phyloP scores from a whole-genome alignment of 2,329 filamentous ascomycete species.

The Ophidiomyces ophidiicola region DNA sequence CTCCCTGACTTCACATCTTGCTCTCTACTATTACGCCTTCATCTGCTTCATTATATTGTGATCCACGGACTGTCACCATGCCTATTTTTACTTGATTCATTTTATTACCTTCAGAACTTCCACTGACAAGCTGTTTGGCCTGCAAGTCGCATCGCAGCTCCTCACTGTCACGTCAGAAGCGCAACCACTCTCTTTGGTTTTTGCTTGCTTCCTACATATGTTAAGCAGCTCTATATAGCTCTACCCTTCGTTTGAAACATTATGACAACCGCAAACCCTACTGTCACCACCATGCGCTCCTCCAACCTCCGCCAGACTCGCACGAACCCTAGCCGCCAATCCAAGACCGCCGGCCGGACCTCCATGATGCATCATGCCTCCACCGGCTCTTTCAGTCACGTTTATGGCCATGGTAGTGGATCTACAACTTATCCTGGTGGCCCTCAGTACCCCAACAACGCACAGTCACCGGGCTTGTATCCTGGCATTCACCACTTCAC shows the following conservation, averaged over 20 bases:
- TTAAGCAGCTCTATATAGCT: no score
- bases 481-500: constrained; percentile 66
- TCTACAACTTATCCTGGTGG: not conserved
- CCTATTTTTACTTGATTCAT: no score
- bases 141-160: no score
- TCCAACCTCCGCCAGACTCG: constrained; percentile 35
- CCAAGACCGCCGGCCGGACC: constrained; percentile 33
- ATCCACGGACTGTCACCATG: no score
- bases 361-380: constrained; percentile 26
- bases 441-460: constrained; percentile 18
- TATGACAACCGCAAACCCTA: constrained; percentile 16
- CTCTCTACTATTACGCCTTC: no score
- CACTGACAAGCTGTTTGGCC: no score
- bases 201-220: not conserved
- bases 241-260: not conserved
- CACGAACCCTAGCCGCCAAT: constrained; percentile 39
- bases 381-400: constrained; percentile 4
- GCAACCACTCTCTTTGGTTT: no score
- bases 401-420: constrained; percentile 5
- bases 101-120: no score
- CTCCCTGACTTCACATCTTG: no score
- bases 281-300: constrained; percentile 26
- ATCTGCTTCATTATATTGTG: no score
- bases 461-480: constrained; percentile 43
- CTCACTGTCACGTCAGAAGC: no score